Conservation (phyloP, 2,329 filamentous ascomycete genomes). For the Xylariaceae sp. region DNA sequence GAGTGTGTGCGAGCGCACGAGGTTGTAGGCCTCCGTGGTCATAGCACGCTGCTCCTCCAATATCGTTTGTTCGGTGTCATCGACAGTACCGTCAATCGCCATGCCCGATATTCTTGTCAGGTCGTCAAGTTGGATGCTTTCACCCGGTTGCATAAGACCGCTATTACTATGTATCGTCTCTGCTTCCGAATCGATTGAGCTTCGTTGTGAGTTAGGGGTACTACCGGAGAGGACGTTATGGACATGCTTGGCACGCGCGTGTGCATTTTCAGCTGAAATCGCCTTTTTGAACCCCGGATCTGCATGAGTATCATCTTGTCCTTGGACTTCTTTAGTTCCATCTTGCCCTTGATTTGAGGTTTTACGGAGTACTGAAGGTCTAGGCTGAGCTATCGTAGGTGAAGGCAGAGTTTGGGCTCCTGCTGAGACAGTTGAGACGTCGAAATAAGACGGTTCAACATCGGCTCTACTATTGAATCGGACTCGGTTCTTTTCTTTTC, state of each 20-base stretch:
- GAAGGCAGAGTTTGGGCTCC: constrained; percentile 12
- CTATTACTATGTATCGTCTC: constrained; percentile 28
- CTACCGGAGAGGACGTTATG: constrained; percentile 23
- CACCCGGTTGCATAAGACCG: constrained; percentile 22
- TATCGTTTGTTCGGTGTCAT: constrained; percentile 10
- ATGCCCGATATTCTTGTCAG: constrained; percentile 19
- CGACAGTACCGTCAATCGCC: constrained; percentile 8
- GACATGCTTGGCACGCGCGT: constrained; percentile 40
- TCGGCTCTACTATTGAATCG: constrained; percentile 46
- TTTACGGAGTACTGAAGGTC: constrained; percentile 42
- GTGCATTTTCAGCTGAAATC: constrained; percentile 39
- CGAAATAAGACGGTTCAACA: constrained; percentile 25
- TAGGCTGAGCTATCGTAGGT: constrained; percentile 27
- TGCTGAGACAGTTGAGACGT: constrained; percentile 14
- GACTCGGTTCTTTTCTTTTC: constrained; percentile 44
- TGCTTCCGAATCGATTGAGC: constrained; percentile 37
- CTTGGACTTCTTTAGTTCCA: too few species aligned
- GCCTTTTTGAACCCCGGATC: constrained; percentile 26
- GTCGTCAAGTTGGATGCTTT: constrained; percentile 32
- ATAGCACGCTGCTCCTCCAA: constrained; percentile 26
- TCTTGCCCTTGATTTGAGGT: constrained; percentile 39
- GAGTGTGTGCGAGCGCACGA: constrained; percentile 41
- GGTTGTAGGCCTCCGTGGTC: constrained; percentile 38
- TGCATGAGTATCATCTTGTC: constrained; percentile 27
- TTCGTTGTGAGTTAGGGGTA: constrained; percentile 31